phyloP scores from a whole-genome alignment of 768 basidiomycete species.

The Lentinula sp. region DNA sequence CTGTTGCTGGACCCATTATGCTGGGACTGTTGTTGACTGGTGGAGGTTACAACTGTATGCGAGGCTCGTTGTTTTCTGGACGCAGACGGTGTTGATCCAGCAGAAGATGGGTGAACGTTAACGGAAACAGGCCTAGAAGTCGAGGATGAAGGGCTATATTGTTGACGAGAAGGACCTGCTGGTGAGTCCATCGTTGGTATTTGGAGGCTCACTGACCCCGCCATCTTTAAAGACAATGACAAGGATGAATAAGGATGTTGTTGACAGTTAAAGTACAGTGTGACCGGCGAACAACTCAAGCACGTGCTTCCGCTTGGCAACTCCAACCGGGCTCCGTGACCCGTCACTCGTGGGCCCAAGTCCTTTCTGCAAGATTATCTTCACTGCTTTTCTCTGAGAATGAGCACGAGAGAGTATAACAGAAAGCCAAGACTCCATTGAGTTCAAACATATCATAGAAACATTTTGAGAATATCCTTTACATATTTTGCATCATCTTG shows the following conservation, averaged over 20 bases:
- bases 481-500: too few relatives aligned
- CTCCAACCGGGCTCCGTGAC: too few relatives aligned
- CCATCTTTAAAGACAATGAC: neutral
- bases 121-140: constrained; percentile 54
- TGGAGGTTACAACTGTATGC: constrained; percentile 57
- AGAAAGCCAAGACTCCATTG: too few relatives aligned
- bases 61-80: constrained; percentile 66
- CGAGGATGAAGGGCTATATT: constrained; percentile 20
- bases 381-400: too few relatives aligned
- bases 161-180: neutral
- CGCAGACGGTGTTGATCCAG: constrained; percentile 27
- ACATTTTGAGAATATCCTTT: too few relatives aligned
- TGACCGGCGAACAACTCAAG: neutral
- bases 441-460: too few relatives aligned
- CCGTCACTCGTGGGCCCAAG: too few relatives aligned
- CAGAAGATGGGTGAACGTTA: constrained; percentile 44
- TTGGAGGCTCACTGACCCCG: constrained; percentile 6
- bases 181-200: neutral
- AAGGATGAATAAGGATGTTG: neutral
- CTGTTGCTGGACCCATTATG: constrained; percentile 20
- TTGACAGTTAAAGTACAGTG: neutral
- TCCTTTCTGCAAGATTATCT: too few relatives aligned
- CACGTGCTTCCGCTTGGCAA: neutral
- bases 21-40: constrained; percentile 28
- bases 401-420: too few relatives aligned